A percentile compares a stretch with the other conserved stretches of the same genome.
These are phyloP conservation scores for Clitoria ternatea DNA, from an alignment of 306 rosid species.

Conservation along the genomic window DNA sequence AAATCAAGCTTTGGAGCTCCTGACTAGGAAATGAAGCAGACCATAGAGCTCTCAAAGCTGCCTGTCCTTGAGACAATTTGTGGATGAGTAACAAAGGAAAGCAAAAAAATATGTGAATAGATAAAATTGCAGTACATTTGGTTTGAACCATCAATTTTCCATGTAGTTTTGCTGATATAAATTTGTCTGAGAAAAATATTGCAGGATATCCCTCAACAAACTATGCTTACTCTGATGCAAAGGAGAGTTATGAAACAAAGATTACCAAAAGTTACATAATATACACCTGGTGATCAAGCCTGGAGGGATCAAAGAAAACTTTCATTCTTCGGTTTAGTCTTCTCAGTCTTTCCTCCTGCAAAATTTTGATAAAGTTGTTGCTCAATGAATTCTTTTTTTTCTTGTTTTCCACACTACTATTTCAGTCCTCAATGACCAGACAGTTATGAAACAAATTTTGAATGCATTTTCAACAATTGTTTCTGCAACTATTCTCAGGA, in stretches of 20 bases:
- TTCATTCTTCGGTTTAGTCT: slow-evolving; percentile 67
- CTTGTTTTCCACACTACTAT: neutral
- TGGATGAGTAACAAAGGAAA: slow-evolving; percentile 12
- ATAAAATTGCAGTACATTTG: neutral
- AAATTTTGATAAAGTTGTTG: neutral
- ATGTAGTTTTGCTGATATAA: neutral
- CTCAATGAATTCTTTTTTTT: slow-evolving; percentile 4
- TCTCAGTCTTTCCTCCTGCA: slow-evolving; percentile 67
- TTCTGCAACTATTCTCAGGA: neutral
- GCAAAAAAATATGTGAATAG: neutral
- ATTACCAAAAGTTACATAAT: neutral
- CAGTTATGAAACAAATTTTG: neutral
- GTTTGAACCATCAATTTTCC: neutral
- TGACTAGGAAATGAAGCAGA: slow-evolving; percentile 65
- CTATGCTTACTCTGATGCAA: neutral
- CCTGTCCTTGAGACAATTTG: slow-evolving; percentile 48
- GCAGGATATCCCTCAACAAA: neutral
- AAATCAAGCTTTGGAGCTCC: slow-evolving; percentile 75
- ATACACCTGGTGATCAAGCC: slow-evolving; percentile 71
- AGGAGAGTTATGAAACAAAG: slow-evolving; percentile 4
- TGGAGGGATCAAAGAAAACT: slow-evolving; percentile 67
- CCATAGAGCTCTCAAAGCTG: slow-evolving; percentile 82
- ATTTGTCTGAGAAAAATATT: neutral
- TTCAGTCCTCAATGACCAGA: neutral
- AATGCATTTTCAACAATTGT: neutral